These are phyloP conservation scores for Magnolia changhungtana DNA, from an alignment of 164 flowering plant genomes.

Conservation along the genomic window DNA sequence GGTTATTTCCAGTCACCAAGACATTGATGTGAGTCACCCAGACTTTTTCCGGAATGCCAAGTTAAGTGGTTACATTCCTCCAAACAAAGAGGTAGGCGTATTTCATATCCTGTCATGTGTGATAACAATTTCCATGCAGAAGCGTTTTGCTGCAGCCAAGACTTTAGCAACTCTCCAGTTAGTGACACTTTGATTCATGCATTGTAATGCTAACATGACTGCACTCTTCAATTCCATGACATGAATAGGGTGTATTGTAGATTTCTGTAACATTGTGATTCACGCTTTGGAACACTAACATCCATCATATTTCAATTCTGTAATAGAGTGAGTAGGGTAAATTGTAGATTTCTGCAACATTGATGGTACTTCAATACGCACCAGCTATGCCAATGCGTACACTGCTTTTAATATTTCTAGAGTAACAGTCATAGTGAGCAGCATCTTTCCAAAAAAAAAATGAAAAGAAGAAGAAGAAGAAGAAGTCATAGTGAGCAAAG, in stretches of 20 bases:
- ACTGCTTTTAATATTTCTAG: too few species aligned
- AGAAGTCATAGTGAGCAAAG: too few species aligned
- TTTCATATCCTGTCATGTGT: not conserved
- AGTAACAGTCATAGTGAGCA: too few species aligned
- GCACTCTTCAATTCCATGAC: too few species aligned
- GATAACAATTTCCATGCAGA: not conserved
- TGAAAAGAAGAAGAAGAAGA: too few species aligned
- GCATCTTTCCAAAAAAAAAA: too few species aligned
- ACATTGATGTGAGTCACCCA: slow-evolving; percentile 96
- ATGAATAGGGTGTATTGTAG: too few species aligned
- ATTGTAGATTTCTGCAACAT: not conserved
- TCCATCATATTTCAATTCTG: not conserved
- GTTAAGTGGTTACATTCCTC: slow-evolving; percentile 82
- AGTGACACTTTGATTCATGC: too few species aligned
- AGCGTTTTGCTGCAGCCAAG: not conserved
- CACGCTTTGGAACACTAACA: not conserved
- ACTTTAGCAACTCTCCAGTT: not conserved
- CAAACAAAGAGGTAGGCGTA: slow-evolving; percentile 81
- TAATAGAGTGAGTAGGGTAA: not conserved
- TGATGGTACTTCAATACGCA: not conserved
- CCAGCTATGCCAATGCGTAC: too few species aligned
- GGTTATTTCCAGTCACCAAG: slow-evolving; percentile 73
- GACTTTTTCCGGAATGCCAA: slow-evolving; percentile 85
- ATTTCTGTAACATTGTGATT: not conserved
- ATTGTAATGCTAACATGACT: too few species aligned